Evolutionary conservation across 1,284 basidiomycete species (phyloP), one percentile per base, ranked within the genome.

Genomic region (Microbotryum scabiosae): DNA sequence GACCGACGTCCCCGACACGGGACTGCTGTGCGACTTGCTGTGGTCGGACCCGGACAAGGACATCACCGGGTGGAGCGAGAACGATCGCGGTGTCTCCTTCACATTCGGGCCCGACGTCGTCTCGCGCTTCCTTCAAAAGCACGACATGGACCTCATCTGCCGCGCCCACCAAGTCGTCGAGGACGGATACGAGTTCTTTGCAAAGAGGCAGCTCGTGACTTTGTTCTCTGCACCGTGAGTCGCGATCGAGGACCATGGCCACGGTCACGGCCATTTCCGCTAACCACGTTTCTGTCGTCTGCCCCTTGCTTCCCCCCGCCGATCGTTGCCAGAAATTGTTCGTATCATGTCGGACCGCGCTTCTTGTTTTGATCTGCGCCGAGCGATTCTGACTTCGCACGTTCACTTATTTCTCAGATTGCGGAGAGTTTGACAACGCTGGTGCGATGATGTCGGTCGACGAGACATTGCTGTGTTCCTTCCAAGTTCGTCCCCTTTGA

Each of bases 1-100:
- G 46, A 98, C 94, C 62, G 94, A 98, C 77, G 94, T 98, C 58
- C 94, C 96, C 67, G 94, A 98, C 78, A 97, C 92, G 67, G 91
- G 93, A 64, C 81, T 97, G 59, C 83, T 98, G 51, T 97, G 92
- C 76, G 94, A 98, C 77, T 81, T 98, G 62, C 80, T 98, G 70
- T 98, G 94, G 94, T 97, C 94, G 62, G 94, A 98, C 79, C 94
- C 94, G 49, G 94, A 97, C 81, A 97, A 98, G 79, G 94, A 97
- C 74, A 97, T 97, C 73, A 94, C 92, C 30, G 94, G 93, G 12
- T 98, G 94, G 94, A 93, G 90, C 75, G 94, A 98, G 80, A 98
- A 98, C 76, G 94, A 98, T 76, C 84, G 94, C 75, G 94, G 94
- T 70, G 94, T 98, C 54, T 97, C 91, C 51, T 94, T 92, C 76